phyloP scores from a whole-genome alignment of 2,329 filamentous ascomycete genomes.

The Claviceps paspali region DNA sequence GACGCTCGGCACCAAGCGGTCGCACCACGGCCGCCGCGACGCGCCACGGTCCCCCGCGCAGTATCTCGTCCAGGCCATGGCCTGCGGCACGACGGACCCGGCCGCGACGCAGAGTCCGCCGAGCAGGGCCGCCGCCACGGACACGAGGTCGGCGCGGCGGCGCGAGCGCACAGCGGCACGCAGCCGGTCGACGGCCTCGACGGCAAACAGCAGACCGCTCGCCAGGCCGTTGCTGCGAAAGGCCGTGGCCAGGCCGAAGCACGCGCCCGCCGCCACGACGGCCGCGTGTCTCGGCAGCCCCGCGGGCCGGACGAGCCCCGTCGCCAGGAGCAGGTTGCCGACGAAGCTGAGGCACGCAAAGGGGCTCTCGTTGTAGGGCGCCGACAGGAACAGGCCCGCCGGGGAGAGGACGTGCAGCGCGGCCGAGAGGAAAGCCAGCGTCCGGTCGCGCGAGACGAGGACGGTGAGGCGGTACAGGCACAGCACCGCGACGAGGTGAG shows the following conservation, averaged over 20 bases:
- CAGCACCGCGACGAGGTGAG: constrained; percentile 63
- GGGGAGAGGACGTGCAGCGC: constrained; percentile 71
- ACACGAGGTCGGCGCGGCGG: constrained; percentile 27
- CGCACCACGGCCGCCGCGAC: constrained; percentile 60
- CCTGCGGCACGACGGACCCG: constrained; percentile 59
- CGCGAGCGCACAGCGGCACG: constrained; percentile 11
- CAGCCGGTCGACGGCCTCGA: constrained; percentile 33
- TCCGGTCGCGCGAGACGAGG: constrained; percentile 34
- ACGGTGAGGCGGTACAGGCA: constrained; percentile 53
- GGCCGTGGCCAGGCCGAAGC: constrained; percentile 57
- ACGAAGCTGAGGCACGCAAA: constrained; percentile 66
- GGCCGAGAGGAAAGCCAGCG: constrained; percentile 52
- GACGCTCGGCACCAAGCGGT: constrained; percentile 60
- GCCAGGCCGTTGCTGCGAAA: constrained; percentile 79
- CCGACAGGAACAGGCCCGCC: constrained; percentile 76
- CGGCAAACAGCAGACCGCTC: constrained; percentile 61
- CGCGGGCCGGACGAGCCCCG: constrained; percentile 15
- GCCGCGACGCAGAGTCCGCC: constrained; percentile 53
- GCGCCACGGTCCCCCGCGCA: constrained; percentile 29
- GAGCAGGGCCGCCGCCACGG: constrained; percentile 42
- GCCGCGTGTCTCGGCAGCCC: constrained; percentile 26
- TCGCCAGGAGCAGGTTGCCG: constrained; percentile 56
- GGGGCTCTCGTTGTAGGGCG: constrained; percentile 68
- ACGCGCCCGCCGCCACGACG: constrained; percentile 45
- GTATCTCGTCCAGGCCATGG: constrained; percentile 56